phyloP scores from a whole-genome alignment of 352 stramenopile genomes.

The Pythium insidiosum region DNA sequence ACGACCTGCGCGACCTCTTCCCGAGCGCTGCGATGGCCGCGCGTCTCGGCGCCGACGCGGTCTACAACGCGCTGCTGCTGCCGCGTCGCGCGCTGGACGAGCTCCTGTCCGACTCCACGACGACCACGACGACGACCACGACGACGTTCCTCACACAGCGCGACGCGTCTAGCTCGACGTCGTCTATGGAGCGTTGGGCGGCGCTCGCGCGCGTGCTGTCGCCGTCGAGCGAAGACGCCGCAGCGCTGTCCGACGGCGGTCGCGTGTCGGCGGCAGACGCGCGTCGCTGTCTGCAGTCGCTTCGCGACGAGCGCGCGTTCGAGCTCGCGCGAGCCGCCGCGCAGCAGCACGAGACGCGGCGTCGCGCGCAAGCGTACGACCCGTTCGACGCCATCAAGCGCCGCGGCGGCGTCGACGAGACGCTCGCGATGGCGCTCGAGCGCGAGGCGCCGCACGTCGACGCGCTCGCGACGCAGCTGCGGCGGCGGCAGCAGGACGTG shows the following conservation, averaged over 20 bases:
- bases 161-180: no score
- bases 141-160: constrained; percentile 51
- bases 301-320: constrained; percentile 27
- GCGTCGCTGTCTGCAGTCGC: constrained; percentile 21
- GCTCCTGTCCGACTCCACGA: constrained; percentile 7
- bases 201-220: neutral
- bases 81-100: constrained; percentile 14
- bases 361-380: constrained; percentile 25
- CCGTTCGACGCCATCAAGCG: constrained; percentile 50
- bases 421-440: constrained; percentile 21
- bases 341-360: constrained; percentile 11
- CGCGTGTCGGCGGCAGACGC: no score
- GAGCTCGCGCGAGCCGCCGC: constrained; percentile 16
- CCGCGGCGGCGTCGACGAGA: constrained; percentile 40
- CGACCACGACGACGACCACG: constrained; percentile 14
- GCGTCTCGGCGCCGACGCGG: constrained; percentile 21
- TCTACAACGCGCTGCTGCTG: constrained; percentile 38
- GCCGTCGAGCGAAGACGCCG: no score
- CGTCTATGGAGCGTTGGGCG: neutral
- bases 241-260: no score
- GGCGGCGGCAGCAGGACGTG: constrained; percentile 42
- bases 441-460: constrained; percentile 16
- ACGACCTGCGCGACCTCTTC: constrained; percentile 32
- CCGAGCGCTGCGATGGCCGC: constrained; percentile 23
- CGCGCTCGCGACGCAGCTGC: constrained; percentile 30